Conservation (phyloP, 345 rosid genomes). For the Citrus inodora region DNA sequence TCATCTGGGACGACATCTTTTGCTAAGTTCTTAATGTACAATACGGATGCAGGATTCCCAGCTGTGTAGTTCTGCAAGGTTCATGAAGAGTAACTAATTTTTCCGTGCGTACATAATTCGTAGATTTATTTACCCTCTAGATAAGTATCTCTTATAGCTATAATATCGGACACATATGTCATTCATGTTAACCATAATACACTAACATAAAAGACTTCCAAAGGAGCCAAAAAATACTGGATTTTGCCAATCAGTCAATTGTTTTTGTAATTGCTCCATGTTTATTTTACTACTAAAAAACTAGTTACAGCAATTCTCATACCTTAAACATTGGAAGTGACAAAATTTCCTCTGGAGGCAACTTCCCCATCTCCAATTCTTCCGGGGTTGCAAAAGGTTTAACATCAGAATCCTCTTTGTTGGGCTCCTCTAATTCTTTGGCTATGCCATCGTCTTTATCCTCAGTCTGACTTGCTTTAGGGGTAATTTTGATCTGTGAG, state of each 20-base stretch:
- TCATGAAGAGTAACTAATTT: not conserved
- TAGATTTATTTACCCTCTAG: no score
- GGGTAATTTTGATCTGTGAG: slow-evolving; percentile 69
- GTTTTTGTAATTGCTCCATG: not conserved
- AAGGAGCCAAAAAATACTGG: not conserved
- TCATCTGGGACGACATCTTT: slow-evolving; percentile 79
- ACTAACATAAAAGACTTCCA: not conserved
- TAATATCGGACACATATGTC: not conserved
- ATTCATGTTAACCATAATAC: not conserved
- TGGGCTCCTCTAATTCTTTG: slow-evolving; percentile 41
- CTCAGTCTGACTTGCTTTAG: slow-evolving; percentile 50
- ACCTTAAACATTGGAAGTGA: slow-evolving; percentile 94
- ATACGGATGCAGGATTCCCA: slow-evolving; percentile 76
- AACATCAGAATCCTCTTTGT: slow-evolving; percentile 31
- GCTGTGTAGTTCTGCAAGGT: slow-evolving; percentile 76
- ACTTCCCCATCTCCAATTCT: slow-evolving; percentile 69
- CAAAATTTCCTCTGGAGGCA: slow-evolving; percentile 84
- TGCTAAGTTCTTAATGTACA: slow-evolving; percentile 87
- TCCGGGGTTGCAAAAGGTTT: slow-evolving; percentile 49
- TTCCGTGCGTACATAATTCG: not conserved
- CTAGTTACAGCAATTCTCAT: slow-evolving; percentile 10
- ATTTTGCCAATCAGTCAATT: not conserved
- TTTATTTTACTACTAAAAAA: slow-evolving; percentile 5
- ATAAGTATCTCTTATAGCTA: not conserved
- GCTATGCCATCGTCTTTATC: slow-evolving; percentile 39